Base-by-base conservation (phyloP, 306 rosid species). In the Trichosanthes truncata region DNA sequence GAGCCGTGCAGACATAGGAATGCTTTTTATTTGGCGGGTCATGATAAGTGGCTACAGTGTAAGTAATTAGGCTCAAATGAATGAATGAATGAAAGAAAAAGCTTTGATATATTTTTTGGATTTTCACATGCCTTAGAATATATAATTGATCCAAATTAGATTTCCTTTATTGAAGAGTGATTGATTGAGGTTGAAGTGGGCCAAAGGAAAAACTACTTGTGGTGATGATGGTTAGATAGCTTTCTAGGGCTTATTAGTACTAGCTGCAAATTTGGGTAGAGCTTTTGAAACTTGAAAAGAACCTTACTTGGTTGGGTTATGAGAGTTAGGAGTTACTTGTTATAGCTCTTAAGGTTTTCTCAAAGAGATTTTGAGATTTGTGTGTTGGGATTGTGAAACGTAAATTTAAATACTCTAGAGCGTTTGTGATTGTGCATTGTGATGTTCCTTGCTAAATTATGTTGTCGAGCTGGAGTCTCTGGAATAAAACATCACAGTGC, bases 1-100 rank as follows among this genome's bases (percentile, higher is more conserved):
- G 77, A 72, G 59, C 8, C 77, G 77, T 72, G 77, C 59, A 72
- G 57, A 72, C 38, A 45, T 14, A 45, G 59, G 77, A 25, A 14
- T 14, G 21, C 14, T 12, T 26, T 14, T 15, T 10, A 8, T 23
- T 40, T 68, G 75, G 53, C 33, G 2, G 53, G 33, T 41, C 9
- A 0, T 68, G 53, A n/a, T 68, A 20, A 67, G 17, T 67, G 74
- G 49, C 17, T 48, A 68, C 53, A 68, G 33, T 46, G 21, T 0
- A 53, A 53, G 3, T 6, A n/a, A 6, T 25, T 15, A 45, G 56
- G n/a, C 59, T 46, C n/a, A 45, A 71, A 43, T 71, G 36, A 72
- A 13, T 26, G 36, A 72, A 3, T 46, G 57, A 3, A 41, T 5
- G 6, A 72, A 45, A 29, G n/a, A n/a, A 29, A 43, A 72, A 2